phyloP scores from a whole-genome alignment of 805 yeast genomes.

The Helenozyma baotianmanensis region DNA sequence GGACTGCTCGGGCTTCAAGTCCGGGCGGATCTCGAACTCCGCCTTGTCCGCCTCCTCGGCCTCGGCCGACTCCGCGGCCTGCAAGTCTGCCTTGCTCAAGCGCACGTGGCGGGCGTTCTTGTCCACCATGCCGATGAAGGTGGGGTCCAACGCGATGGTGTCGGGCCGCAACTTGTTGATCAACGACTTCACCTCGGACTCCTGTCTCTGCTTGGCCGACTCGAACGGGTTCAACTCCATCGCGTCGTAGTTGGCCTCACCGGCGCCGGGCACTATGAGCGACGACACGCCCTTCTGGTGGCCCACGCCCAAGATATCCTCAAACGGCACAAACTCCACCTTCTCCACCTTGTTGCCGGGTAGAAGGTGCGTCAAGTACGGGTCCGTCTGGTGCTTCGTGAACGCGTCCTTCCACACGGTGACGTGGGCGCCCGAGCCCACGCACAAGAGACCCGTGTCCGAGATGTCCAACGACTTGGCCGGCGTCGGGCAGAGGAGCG shows the following conservation, averaged over 20 bases:
- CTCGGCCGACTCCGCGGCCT: slow-evolving; percentile 31
- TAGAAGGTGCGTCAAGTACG: slow-evolving; percentile 87
- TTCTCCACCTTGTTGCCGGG: slow-evolving; percentile 72
- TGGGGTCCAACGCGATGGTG: slow-evolving; percentile 88
- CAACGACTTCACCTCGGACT: slow-evolving; percentile 79
- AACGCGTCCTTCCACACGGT: slow-evolving; percentile 89
- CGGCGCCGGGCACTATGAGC: slow-evolving; percentile 91
- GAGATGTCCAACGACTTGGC: slow-evolving; percentile 76
- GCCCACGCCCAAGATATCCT: slow-evolving; percentile 92
- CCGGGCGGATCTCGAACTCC: slow-evolving; percentile 59
- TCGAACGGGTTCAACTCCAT: slow-evolving; percentile 90
- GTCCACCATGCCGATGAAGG: slow-evolving; percentile 78
- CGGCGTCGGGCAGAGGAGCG: slow-evolving; percentile 76
- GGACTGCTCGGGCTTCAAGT: slow-evolving; percentile 76
- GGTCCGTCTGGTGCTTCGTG: slow-evolving; percentile 65
- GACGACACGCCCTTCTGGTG: slow-evolving; percentile 70
- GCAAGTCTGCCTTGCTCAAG: slow-evolving; percentile 55
- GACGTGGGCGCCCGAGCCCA: slow-evolving; percentile 95
- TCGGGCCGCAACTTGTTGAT: slow-evolving; percentile 89
- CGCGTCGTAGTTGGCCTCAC: slow-evolving; percentile 97
- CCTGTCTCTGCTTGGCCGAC: slow-evolving; percentile 88
- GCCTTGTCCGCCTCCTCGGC: slow-evolving; percentile 35
- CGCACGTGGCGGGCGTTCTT: slow-evolving; percentile 60
- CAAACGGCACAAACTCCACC: slow-evolving; percentile 82
- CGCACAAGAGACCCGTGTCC: slow-evolving; percentile 80